Evolutionary conservation across 2,329 filamentous ascomycete species (phyloP).

Genomic region (Neonectria coccinea): DNA sequence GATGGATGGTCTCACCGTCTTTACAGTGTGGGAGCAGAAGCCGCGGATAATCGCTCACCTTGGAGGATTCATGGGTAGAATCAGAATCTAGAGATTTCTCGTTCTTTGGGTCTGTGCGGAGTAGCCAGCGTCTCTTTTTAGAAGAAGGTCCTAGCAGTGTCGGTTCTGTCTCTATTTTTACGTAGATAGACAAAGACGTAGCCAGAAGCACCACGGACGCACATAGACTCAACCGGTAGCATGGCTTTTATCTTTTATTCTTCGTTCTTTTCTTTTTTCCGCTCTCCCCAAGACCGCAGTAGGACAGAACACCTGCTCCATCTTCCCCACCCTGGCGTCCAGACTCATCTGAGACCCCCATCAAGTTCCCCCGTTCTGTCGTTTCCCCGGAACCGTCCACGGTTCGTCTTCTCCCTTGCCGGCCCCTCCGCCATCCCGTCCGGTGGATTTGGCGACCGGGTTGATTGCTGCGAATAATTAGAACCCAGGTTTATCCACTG

Average conservation of each 20-base stretch:
- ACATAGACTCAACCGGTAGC: conserved; percentile 10
- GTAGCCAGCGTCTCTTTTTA: neutral
- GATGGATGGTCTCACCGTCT: conserved; percentile 16
- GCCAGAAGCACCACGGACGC: neutral
- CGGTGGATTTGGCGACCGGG: neutral
- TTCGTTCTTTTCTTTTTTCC: neutral
- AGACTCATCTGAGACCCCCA: conserved; percentile 2
- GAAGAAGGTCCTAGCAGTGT: neutral
- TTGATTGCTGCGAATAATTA: neutral
- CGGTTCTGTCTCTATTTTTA: neutral
- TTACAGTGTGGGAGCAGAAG: neutral
- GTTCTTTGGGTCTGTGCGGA: neutral
- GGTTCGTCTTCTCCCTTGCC: neutral
- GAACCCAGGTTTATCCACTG: neutral
- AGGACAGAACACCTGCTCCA: neutral
- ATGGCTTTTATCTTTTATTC: neutral
- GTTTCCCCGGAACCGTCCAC: neutral
- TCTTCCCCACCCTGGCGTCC: conserved; percentile 22
- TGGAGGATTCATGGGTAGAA: conserved; percentile 2
- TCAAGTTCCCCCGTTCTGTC: neutral
- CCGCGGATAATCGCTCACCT: conserved; percentile 10
- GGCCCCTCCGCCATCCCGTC: neutral
- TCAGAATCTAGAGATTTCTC: neutral
- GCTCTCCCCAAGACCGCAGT: neutral
- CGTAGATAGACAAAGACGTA: neutral